Evolutionary conservation across 345 rosid genomes (phyloP).

Genomic region (Lumnitzera littorea): DNA sequence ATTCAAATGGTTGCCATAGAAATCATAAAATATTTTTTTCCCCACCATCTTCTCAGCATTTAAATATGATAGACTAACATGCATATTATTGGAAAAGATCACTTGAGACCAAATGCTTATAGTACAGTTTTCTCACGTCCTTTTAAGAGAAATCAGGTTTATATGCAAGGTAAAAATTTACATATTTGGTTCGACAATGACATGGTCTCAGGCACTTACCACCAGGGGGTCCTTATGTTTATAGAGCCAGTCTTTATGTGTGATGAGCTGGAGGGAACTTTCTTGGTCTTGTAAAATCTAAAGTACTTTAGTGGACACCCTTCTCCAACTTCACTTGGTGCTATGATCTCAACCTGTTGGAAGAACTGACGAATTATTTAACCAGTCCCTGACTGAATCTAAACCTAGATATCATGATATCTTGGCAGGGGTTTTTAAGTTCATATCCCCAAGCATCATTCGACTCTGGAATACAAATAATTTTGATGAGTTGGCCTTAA

Average conservation of each 20-base stretch:
- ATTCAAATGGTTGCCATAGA: too few relatives aligned
- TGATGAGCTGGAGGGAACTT: conserved; percentile 30
- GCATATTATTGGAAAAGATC: too few relatives aligned
- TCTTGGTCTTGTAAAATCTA: conserved; percentile 49
- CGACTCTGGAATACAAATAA: too few relatives aligned
- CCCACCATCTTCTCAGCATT: too few relatives aligned
- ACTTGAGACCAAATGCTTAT: too few relatives aligned
- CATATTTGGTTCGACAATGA: background rate
- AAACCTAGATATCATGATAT: background rate
- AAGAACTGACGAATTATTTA: background rate
- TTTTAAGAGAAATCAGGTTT: background rate
- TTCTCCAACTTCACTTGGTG: conserved; percentile 42
- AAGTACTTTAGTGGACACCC: conserved; percentile 63
- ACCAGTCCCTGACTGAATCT: background rate
- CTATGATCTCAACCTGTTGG: conserved; percentile 47
- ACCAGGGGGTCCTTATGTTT: conserved; percentile 81
- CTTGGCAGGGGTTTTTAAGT: too few relatives aligned
- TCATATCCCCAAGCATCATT: too few relatives aligned
- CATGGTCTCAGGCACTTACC: conserved; percentile 24
- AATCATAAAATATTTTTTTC: too few relatives aligned
- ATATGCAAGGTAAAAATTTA: too few relatives aligned
- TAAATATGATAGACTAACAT: too few relatives aligned
- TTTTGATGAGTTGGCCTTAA: too few relatives aligned
- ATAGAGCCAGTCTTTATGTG: conserved; percentile 30
- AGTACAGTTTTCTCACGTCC: too few relatives aligned